Base-by-base conservation (phyloP, 1,284 basidiomycete genomes). In the Rhodotorula sp. region DNA sequence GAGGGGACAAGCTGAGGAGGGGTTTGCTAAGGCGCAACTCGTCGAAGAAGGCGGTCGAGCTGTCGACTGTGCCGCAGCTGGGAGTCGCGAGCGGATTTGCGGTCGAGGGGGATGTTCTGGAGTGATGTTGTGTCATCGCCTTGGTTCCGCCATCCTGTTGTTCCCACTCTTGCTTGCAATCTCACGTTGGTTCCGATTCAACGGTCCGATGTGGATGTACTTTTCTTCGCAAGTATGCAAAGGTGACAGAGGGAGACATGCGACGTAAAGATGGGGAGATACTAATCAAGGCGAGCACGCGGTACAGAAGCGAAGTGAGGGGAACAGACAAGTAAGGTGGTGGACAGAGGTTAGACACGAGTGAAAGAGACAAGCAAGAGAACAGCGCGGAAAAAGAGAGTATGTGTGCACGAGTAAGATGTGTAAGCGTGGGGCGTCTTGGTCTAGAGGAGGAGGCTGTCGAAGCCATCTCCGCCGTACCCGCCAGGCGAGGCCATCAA, bases 1-100 rank as follows among this genome's bases (percentile, higher is more conserved):
- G 18, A 10, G 65, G 53, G 2, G 54, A 56, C 22, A 51, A 48
- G 54, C 30, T 66, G 4, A 15, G 59, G 30, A 50, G 59, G 5
- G 59, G 58, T 24, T 24, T 61, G n/a, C 40, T 70, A 31, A 34
- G 68, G 53, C 47, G 68, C 48, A 69, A 69, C 52, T 46, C 31
- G 24, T 69, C 64, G 37, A 40, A 64, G 58, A 56, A 56, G 40
- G 46, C 64, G 16, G 55, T 52, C 20, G 56, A 57, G 20, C 34
- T 56, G 57, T 44, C 47, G 7, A 13, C n/a, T 1, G 22, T 34
- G 22, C 58, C 58, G 5, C 46, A 53, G 26, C 46, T 65, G 15
- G 64, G 59, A 5, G 46, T 44, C 30, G 64, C 58, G 34, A 50
- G 34, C 47, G 52, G 55, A 20, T 55, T 47, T 15, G 31, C 58